Evolutionary conservation across 2,329 filamentous ascomycete species (phyloP).

Genomic region (Fusarium sp.): DNA sequence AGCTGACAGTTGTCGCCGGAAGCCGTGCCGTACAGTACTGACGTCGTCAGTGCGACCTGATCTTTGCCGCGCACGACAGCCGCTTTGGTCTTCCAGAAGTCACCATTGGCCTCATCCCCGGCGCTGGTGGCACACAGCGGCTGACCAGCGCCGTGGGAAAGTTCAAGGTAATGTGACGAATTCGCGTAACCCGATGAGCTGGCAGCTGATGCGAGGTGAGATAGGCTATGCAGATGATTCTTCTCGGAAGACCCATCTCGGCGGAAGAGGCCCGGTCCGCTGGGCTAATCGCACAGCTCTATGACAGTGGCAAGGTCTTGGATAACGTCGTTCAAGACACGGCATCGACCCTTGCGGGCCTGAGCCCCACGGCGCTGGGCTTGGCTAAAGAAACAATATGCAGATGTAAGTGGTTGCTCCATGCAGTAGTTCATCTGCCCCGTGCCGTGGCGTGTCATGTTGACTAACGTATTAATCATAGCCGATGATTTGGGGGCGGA

Average conservation of each 20-base stretch:
- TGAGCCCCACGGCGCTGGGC: conserved; percentile 47
- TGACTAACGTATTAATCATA: conserved; percentile 15
- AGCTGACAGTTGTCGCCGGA: conserved; percentile 3
- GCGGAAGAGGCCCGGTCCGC: conserved; percentile 47
- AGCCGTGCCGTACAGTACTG: conserved; percentile 10
- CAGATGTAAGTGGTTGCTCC: conserved; percentile 40
- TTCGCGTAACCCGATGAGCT: neutral
- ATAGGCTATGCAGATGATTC: conserved; percentile 55
- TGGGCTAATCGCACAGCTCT: conserved; percentile 49
- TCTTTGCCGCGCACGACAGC: conserved; percentile 54
- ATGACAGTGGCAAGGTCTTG: conserved; percentile 48
- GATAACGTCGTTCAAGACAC: conserved; percentile 44
- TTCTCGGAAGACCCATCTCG: conserved; percentile 49
- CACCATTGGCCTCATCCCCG: conserved; percentile 58
- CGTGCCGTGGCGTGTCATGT: neutral
- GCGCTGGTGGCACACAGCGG: conserved; percentile 59
- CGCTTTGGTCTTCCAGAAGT: conserved; percentile 60
- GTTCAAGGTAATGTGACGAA: conserved; percentile 53
- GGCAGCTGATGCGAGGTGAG: neutral
- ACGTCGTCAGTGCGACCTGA: conserved; percentile 56
- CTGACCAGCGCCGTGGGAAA: conserved; percentile 59
- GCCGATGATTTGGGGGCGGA: conserved; percentile 48
- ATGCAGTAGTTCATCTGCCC: neutral
- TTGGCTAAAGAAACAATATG: conserved; percentile 52
- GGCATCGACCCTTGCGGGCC: conserved; percentile 45